Evolutionary conservation across 2,329 filamentous ascomycete species (phyloP), one percentile per base, ranked within the genome.

Genomic region (Cordyceps cateniannulata): DNA sequence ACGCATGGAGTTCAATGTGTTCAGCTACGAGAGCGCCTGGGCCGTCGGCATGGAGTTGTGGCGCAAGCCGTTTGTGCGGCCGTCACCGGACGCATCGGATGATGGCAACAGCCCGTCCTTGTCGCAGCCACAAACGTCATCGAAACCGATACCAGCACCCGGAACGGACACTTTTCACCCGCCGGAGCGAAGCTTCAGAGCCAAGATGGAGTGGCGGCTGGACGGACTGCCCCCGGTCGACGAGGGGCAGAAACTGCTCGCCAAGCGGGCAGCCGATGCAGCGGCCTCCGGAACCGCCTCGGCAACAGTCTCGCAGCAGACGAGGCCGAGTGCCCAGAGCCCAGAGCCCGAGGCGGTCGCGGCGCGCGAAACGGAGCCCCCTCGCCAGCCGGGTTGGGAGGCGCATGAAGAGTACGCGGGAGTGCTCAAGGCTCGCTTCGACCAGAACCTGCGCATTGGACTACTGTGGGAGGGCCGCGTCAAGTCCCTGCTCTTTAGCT

Each of bases 1-100:
- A 24, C 86, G 89, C 54, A 93, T 98, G 76, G 92, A 96, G 70
- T 99, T 99, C 76, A 99, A 99, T 69, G 89, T 97, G 54, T 98
- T 97, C 76, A 96, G 91, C 71, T 99, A 97, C 77, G 95, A 99
- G 77, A 96, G 91, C 70, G 90, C 95, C 62, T 88, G 96, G 80
- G 88, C 92, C 27, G 83, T 98, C 25, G 95, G 95, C 16, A 90
- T 91, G 77, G 95, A 99, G 76, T 79, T 98, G 48, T 99, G 95
- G 93, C 86, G 90, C 69, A 88, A 85, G 68, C 79, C 79, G 22
- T 72, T 75, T 18, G 61, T 66, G 63, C 74, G 77, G 20, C 75
- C 47, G 71, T 73, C 67, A 74, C 68, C 25, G 66, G 74, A 75
- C 40, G 14, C 40, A 42, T 6, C 9, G 40, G 53, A 35, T 3